Base-by-base conservation (phyloP, 2,329 filamentous ascomycete species). In the Colletotrichum zoysiae region DNA sequence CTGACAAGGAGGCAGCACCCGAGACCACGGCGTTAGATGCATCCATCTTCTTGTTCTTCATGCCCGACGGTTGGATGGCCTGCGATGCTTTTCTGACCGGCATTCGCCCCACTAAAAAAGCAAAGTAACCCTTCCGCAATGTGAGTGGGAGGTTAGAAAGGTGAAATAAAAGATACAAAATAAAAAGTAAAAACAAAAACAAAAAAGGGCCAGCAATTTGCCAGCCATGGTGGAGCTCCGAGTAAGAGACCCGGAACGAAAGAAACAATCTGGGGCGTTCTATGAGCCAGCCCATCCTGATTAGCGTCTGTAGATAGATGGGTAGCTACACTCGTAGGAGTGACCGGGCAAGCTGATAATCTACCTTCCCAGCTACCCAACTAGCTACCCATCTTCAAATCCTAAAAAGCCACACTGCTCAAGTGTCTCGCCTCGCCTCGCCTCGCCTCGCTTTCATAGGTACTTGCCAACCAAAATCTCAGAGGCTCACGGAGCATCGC, bases 201-300 rank as follows among this genome's bases (percentile, higher is more conserved):
- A 35, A 18, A 23, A 53, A 35, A 55, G 38, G 51, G 57, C 18
- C 51, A 65, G 16, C 57, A 35, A 38, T 59, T 67, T 51, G 40
- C 50, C 26, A 40, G 68, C 57, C 16, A 58, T 57, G 57, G 68
- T 26, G 51, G 2, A 30, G 30, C 4, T 30, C 30, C 30, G n/a
- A 16, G 2, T 11, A 42, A 38, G 56, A 50, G 44, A 30, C 44
- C 40, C 55, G 44, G 48, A 30, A 56, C 50, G 14, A 48, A 23
- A 58, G 58, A 71, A 71, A 71, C 58, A 63, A 68, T 67, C 57
- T 59, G 53, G 58, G 68, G 68, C 51, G 16, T 51, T 71, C 67
- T 62, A 50, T 38, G 55, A 50, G 53, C 38, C 38, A 50, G 53
- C 38, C 38, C 38, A 44, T 33, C 57, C 20, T 51, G 20, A n/a